Percentiles rank a stretch among this genome's conserved stretches.
phyloP scores from a whole-genome alignment of 305 asterid species.

The Euphrasia arctica region DNA sequence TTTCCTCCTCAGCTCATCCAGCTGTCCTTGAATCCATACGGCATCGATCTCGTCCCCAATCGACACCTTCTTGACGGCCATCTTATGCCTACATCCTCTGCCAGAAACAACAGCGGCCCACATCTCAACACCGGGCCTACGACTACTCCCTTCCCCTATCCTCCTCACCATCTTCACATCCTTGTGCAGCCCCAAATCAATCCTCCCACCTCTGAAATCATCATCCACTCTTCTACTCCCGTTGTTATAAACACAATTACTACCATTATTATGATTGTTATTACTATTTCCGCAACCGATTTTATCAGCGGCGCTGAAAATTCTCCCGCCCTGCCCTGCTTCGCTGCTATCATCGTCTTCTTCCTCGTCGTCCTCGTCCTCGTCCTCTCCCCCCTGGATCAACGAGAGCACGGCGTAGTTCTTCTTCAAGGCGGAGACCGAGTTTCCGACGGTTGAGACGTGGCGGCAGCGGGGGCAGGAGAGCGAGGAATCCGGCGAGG shows the following conservation, averaged over 20 bases:
- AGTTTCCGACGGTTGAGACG: slow-evolving; percentile 82
- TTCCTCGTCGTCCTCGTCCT: slow-evolving; percentile 73
- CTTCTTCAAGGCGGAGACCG: slow-evolving; percentile 80
- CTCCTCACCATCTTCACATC: slow-evolving; percentile 70
- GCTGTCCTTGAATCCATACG: slow-evolving; percentile 88
- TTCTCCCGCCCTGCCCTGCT: slow-evolving; percentile 23
- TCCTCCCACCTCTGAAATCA: slow-evolving; percentile 45
- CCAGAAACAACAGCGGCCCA: slow-evolving; percentile 65
- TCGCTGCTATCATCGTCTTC: slow-evolving; percentile 41
- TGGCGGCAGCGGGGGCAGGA: slow-evolving; percentile 99
- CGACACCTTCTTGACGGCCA: slow-evolving; percentile 76
- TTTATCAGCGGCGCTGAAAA: slow-evolving; percentile 11
- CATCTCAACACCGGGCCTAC: slow-evolving; percentile 61
- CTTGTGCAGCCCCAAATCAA: slow-evolving; percentile 71
- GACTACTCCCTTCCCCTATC: slow-evolving; percentile 51
- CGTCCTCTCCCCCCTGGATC: slow-evolving; percentile 62
- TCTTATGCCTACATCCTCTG: slow-evolving; percentile 71
- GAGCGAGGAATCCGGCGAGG: slow-evolving; percentile 63
- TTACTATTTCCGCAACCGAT: slow-evolving; percentile 24
- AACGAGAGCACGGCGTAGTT: slow-evolving; percentile 73
- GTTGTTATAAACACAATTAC: slow-evolving; percentile 25
- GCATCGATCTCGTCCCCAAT: slow-evolving; percentile 64
- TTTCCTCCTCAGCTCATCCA: slow-evolving; percentile 81
- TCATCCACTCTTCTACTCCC: slow-evolving; percentile 45
- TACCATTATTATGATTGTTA: slow-evolving; percentile 17